Conservation (phyloP, 2,329 filamentous ascomycete species). For the Aspergillus puulaauensis region DNA sequence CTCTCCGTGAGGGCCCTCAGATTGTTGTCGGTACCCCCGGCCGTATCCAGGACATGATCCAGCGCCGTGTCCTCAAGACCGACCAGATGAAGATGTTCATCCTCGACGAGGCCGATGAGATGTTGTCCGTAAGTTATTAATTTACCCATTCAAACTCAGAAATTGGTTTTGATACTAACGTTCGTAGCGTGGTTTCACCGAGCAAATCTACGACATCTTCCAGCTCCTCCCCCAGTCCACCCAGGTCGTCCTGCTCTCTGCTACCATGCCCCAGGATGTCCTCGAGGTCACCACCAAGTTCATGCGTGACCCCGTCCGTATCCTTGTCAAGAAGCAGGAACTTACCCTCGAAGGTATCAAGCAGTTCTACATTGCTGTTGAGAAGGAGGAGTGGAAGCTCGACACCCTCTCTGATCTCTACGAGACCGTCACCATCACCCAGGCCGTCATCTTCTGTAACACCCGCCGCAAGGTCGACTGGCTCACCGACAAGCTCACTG, state of each 20-base stretch:
- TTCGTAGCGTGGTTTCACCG: conserved; percentile 86
- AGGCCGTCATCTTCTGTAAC: conserved; percentile 99
- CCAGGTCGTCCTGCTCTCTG: conserved; percentile 96
- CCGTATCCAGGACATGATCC: conserved; percentile 99
- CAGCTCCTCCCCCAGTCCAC: conserved; percentile 96
- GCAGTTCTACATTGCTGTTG: conserved; percentile 99
- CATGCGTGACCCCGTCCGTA: conserved; percentile 99
- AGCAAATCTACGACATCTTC: conserved; percentile 99
- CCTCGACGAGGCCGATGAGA: conserved; percentile 98
- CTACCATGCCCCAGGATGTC: conserved; percentile 98
- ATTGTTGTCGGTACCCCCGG: conserved; percentile 97
- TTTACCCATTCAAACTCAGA: background rate
- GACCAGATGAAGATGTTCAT: conserved; percentile 99
- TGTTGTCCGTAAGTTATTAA: conserved; percentile 60
- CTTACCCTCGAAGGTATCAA: conserved; percentile 99
- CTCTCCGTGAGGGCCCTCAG: conserved; percentile 91
- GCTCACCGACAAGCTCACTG: conserved; percentile 98
- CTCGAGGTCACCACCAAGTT: conserved; percentile 99
- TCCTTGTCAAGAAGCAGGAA: conserved; percentile 99
- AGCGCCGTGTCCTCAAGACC: conserved; percentile 94
- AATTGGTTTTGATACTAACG: conserved; percentile 6
- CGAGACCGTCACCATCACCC: conserved; percentile 98
- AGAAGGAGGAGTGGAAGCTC: conserved; percentile 99
- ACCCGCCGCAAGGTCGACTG: conserved; percentile 99
- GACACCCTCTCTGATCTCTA: conserved; percentile 98